Percentiles rank a stretch among this genome's conserved stretches.
phyloP scores from a whole-genome alignment of 768 basidiomycete genomes.

The Clitopilus passeckerianus region DNA sequence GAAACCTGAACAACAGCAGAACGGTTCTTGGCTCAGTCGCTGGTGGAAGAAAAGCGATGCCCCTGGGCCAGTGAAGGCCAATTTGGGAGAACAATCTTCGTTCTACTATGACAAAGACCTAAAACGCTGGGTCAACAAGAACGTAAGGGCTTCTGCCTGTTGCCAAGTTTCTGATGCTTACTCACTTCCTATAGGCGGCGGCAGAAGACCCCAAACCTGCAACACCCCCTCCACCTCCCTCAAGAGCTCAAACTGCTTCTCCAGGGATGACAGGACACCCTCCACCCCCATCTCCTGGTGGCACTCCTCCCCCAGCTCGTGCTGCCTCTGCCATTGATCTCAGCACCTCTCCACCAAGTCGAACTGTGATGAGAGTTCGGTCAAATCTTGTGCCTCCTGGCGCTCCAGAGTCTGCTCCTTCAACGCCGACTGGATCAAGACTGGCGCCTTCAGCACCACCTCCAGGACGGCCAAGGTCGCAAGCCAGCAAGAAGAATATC shows the following conservation, averaged over 20 bases:
- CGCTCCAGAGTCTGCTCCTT: conserved; percentile 39
- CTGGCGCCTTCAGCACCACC: conserved; percentile 45
- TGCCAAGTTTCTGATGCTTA: background rate
- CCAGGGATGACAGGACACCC: conserved; percentile 46
- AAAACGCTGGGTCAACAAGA: conserved; percentile 95
- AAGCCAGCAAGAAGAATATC: conserved; percentile 68
- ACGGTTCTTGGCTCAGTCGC: conserved; percentile 75
- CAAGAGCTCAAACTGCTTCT: conserved; percentile 82
- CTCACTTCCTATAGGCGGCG: conserved; percentile 38
- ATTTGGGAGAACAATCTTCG: conserved; percentile 82
- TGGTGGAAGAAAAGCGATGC: conserved; percentile 71
- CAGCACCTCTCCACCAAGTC: conserved; percentile 44
- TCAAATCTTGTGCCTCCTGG: conserved; percentile 55
- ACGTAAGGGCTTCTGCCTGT: conserved; percentile 40
- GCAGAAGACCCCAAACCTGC: conserved; percentile 52
- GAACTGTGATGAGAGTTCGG: conserved; percentile 50
- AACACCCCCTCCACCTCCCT: conserved; percentile 69
- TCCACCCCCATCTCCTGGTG: conserved; percentile 21
- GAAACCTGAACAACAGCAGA: conserved; percentile 3
- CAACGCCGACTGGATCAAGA: conserved; percentile 41
- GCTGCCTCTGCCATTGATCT: conserved; percentile 65
- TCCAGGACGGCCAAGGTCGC: conserved; percentile 50
- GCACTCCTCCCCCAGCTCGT: conserved; percentile 40
- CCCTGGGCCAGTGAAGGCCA: conserved; percentile 81
- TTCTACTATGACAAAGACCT: conserved; percentile 96